Percentiles rank a stretch among this genome's conserved stretches.
phyloP scores from a whole-genome alignment of 1,284 basidiomycete species.

The Apiotrichum montevideense region DNA sequence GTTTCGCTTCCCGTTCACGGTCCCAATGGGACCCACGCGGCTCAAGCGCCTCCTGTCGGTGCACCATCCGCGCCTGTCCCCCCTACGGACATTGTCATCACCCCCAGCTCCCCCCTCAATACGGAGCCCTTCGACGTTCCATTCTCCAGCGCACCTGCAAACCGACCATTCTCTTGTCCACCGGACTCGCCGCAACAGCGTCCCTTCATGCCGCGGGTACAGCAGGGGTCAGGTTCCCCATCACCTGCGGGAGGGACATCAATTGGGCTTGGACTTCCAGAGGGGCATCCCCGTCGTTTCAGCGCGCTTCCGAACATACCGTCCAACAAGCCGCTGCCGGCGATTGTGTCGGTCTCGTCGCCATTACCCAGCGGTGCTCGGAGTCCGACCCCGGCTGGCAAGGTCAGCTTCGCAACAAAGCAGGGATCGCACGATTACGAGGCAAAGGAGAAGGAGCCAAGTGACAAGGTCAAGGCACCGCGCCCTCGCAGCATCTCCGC shows the following conservation, averaged over 20 bases:
- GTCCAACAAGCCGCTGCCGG: neutral
- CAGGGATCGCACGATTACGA: conserved; percentile 8
- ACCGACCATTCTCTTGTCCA: conserved; percentile 3
- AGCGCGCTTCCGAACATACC: neutral
- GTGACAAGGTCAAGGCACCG: conserved; percentile 21
- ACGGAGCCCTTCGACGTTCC: conserved; percentile 7
- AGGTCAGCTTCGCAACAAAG: conserved; percentile 30
- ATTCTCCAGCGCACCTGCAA: neutral
- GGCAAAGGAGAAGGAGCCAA: conserved; percentile 18
- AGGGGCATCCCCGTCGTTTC: neutral
- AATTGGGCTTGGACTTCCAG: conserved; percentile 37
- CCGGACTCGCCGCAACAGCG: neutral
- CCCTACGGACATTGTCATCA: conserved; percentile 32
- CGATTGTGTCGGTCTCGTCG: conserved; percentile 31
- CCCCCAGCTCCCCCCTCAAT: conserved; percentile 32
- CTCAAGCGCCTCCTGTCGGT: neutral
- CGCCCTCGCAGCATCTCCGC: conserved; percentile 35
- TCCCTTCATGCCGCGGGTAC: neutral
- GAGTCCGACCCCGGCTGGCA: conserved; percentile 23
- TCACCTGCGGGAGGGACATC: neutral
- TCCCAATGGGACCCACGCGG: neutral
- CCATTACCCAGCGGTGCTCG: conserved; percentile 29
- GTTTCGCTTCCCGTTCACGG: neutral
- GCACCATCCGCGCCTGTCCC: conserved; percentile 11
- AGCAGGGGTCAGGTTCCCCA: neutral